Evolutionary conservation across 352 stramenopile genomes (phyloP).

Genomic region (Halophytophthora batemanensis): DNA sequence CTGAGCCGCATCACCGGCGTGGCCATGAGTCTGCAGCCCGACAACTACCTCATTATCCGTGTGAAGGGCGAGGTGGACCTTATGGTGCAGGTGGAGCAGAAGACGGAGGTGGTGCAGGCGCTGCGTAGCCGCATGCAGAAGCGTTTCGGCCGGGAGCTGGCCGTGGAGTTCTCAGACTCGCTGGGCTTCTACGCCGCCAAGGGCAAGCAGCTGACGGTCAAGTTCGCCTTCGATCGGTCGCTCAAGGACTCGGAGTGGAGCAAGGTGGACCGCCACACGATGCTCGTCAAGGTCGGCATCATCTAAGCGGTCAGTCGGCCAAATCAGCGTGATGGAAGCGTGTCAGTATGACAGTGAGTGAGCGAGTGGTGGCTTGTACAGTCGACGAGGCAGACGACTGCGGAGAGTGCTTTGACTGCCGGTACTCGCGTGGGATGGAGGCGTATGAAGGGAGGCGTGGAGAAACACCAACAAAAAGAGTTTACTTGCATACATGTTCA

Average conservation of each 20-base stretch:
- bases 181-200: constrained; percentile 74
- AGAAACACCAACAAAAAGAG: constrained; percentile 17
- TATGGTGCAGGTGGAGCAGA: constrained; percentile 66
- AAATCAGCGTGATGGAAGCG: constrained; percentile 5
- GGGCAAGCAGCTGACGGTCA: constrained; percentile 60
- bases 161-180: constrained; percentile 62
- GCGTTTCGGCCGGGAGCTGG: constrained; percentile 49
- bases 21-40: constrained; percentile 71
- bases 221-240: constrained; percentile 66
- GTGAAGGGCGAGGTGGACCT: constrained; percentile 76
- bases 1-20: constrained; percentile 54
- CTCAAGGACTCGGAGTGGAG: constrained; percentile 54
- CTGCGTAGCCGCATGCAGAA: constrained; percentile 65
- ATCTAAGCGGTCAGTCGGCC: constrained; percentile 39
- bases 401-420: too few species aligned
- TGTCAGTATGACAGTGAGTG: constrained; percentile 5
- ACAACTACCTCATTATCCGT: constrained; percentile 80
- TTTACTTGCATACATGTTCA: constrained; percentile 19
- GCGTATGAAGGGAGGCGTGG: not conserved
- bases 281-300: constrained; percentile 70
- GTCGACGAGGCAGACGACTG: too few species aligned
- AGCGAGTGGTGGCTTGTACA: too few species aligned
- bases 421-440: constrained; percentile 8
- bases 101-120: constrained; percentile 79
- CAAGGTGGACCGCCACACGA: constrained; percentile 72